These are phyloP conservation scores for Chlorella sorokiniana DNA, from an alignment of 139 green algal genomes.

Conservation along the genomic window DNA sequence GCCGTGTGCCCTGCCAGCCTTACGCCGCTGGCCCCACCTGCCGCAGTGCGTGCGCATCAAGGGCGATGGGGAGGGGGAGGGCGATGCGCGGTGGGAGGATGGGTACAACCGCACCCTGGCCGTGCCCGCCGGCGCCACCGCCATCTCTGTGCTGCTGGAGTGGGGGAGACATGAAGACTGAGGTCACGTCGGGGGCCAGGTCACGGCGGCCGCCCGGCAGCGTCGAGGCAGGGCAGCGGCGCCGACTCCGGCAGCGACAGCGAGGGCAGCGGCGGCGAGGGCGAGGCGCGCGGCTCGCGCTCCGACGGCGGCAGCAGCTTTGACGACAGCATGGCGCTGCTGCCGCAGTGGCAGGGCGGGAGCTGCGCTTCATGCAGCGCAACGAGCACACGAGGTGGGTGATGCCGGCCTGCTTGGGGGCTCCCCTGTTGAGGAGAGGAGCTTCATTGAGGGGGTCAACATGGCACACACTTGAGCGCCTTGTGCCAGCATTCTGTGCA, in stretches of 20 bases:
- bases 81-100: slow-evolving; percentile 61
- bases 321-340: slow-evolving; percentile 31
- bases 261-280: not conserved
- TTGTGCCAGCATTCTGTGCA: no score
- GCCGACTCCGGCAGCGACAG: not conserved
- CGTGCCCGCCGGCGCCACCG: slow-evolving; percentile 32
- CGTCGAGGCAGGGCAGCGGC: not conserved
- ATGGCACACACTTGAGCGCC: no score
- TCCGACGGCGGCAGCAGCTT: not conserved
- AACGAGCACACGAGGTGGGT: slow-evolving; percentile 70
- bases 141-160: not conserved
- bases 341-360: slow-evolving; percentile 54
- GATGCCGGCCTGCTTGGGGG: not conserved
- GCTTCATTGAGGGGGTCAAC: not conserved
- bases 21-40: not conserved
- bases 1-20: not conserved
- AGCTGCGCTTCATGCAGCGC: slow-evolving; percentile 77
- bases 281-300: not conserved
- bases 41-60: slow-evolving; percentile 59
- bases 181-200: no score
- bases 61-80: slow-evolving; percentile 16
- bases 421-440: not conserved
- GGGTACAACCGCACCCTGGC: slow-evolving; percentile 68
- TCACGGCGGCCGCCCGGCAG: no score
- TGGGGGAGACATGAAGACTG: no score